Base-by-base conservation (phyloP, 2,329 filamentous ascomycete genomes). In the Pleoardoris graminearum region DNA sequence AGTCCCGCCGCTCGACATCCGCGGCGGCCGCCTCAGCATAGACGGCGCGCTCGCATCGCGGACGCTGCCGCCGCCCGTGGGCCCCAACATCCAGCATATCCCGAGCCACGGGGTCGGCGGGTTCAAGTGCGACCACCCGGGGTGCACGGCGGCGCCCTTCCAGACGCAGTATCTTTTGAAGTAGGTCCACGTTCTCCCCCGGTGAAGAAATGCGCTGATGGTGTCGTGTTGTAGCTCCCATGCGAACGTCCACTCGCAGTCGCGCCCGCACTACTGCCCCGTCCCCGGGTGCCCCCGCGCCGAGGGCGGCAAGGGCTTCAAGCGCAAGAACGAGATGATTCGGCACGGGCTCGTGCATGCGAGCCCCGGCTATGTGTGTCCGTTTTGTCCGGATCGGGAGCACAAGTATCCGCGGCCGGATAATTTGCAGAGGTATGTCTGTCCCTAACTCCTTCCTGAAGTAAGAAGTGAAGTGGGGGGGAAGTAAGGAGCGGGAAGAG, bases 361-460 rank as follows among this genome's bases (percentile, higher is more conserved):
- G 60, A 96, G 91, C 7, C 94, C 94, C 1, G 93, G 93, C 54
- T 99, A 97, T 67, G 86, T 96, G 25, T 99, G 94, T 72, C 94
- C 94, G 0, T 97, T 97, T 69, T 99, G 94, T 72, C 89, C 91
- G 1, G 91, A 96, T 66, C 83, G 91, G 60, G 91, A 97, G 70
- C 93, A 97, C 73, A 92, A 89, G 69, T 97, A 97, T 71, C 94
- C 94, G 4, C 82, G 94, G 62, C 94, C 94, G 29, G 94, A 99
- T 72, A 97, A 97, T 78, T 77, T 99, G 50, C 93, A 97, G 78
- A 86, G 93, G 90, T 95, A 80, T 60, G 82, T 44, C 17, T 7
- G 3, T 29, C 7, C n/a, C 17, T 7, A 1, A 14, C 10, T 27
- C 10, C 25, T 27, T 27, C 25, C 25, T n/a, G n/a, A n/a, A n/a